Base-by-base conservation (phyloP, 163 green algal species). In the Scenedesmus sp. region DNA sequence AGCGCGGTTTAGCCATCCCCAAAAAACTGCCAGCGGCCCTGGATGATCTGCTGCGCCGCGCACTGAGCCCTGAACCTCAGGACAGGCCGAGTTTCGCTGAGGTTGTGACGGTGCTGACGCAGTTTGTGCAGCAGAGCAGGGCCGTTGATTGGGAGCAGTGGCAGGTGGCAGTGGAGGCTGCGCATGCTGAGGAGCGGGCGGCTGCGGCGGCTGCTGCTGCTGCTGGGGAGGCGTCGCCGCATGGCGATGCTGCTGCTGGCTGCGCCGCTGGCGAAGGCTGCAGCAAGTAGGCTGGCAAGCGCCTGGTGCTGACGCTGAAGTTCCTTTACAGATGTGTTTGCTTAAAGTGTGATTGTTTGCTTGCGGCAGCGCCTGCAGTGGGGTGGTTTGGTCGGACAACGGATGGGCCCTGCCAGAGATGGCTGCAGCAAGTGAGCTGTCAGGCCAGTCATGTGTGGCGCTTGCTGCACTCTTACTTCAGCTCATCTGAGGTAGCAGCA, bases 51-150 rank as follows among this genome's bases (percentile, higher is more conserved):
- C 87, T 91, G 13, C 46, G 8, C 4, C 34, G 70, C 23, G 87
- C 87, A 3, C 59, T 91, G 13, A 66, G 34, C 74, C 76, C 70
- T 56, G 81, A 91, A 13, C 87, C 87, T 4, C 16, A n/a, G 16
- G 9, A 79, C 13, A 34, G 87, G 55, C 87, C 87, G 0, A 23
- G 6, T 2, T 91, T 91, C 56, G 18, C 56, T 55, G 54, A 76
- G 55, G 79, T 91, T 54, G 87, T 91, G 46, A 23, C 18, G 26
- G 15, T 26, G 74, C 76, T 91, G 59, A 91, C 87, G 7, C 18
- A 54, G n/a, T 91, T 91, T 91, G 87, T 86, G 74, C 87, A 91
- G 87, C 52, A 86, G 26, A 91, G 87, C 76, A 73, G 87, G 26
- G 59, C 74, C 2, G 74, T 87, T 5, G 87, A 86, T 54, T 91